These are phyloP conservation scores for Penicillium palitans DNA, from an alignment of 2,329 filamentous ascomycete genomes.

Conservation along the genomic window DNA sequence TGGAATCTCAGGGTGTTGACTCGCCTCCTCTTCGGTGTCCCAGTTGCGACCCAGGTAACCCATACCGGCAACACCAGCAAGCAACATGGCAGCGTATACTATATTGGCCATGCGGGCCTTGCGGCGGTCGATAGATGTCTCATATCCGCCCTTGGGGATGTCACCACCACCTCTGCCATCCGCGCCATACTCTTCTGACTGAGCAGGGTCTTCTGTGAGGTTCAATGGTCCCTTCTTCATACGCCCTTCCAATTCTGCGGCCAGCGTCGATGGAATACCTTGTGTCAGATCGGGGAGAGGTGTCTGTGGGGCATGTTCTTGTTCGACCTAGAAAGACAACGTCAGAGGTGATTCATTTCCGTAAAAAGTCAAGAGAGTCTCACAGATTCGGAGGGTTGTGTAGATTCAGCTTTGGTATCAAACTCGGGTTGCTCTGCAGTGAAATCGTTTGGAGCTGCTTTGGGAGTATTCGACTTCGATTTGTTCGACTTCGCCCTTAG, in stretches of 20 bases:
- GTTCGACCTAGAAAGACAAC: slow-evolving; percentile 33
- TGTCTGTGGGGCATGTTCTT: slow-evolving; percentile 51
- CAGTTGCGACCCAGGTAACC: slow-evolving; percentile 85
- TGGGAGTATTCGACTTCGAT: slow-evolving; percentile 27
- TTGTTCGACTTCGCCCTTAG: slow-evolving; percentile 27
- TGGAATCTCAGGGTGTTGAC: slow-evolving; percentile 67
- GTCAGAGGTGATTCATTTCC: slow-evolving; percentile 10
- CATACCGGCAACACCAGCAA: slow-evolving; percentile 58
- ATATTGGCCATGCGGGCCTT: slow-evolving; percentile 74
- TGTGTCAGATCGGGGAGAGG: slow-evolving; percentile 89
- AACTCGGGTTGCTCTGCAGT: slow-evolving; percentile 43
- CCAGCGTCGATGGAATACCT: slow-evolving; percentile 88
- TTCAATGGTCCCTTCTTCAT: slow-evolving; percentile 47
- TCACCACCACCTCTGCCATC: slow-evolving; percentile 58
- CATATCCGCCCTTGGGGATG: slow-evolving; percentile 75
- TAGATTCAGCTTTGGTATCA: slow-evolving; percentile 36
- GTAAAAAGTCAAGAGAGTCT: slow-evolving; percentile 9
- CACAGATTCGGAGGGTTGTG: slow-evolving; percentile 31
- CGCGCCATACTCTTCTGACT: slow-evolving; percentile 48
- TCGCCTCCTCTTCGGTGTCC: slow-evolving; percentile 72
- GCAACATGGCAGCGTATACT: slow-evolving; percentile 64
- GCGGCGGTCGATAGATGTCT: slow-evolving; percentile 85
- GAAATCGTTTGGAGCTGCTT: slow-evolving; percentile 27
- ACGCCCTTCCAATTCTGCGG: slow-evolving; percentile 65
- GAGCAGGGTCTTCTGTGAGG: slow-evolving; percentile 53